A percentile compares a stretch with the other conserved stretches of the same genome.
Conservation (phyloP, 352 stramenopile species). For the Phytophthora meadii region DNA sequence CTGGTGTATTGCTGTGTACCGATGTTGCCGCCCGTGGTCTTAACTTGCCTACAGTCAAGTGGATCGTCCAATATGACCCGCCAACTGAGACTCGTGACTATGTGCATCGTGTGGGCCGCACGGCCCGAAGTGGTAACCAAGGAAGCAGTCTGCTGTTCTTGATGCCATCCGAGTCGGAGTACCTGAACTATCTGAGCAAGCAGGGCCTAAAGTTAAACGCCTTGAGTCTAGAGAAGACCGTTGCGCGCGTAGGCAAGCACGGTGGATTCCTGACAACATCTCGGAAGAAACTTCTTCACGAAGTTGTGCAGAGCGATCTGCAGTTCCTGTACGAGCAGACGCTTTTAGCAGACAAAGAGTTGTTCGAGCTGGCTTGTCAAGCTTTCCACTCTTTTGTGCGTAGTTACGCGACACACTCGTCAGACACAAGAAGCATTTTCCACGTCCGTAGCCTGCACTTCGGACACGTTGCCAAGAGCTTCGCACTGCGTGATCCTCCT, state of each 20-base stretch:
- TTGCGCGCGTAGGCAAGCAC: conserved; percentile 67
- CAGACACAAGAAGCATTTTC: conserved; percentile 92
- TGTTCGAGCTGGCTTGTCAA: conserved; percentile 88
- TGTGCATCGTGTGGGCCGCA: conserved; percentile 99
- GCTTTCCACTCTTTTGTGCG: conserved; percentile 94
- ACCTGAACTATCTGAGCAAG: conserved; percentile 93
- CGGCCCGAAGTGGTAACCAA: conserved; percentile 97
- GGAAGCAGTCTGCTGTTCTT: conserved; percentile 97
- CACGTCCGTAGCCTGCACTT: conserved; percentile 94
- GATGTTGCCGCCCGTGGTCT: conserved; percentile 98
- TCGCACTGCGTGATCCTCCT: conserved; percentile 87
- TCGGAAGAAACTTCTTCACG: conserved; percentile 83
- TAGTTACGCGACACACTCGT: conserved; percentile 93
- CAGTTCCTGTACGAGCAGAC: conserved; percentile 88
- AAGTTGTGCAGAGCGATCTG: conserved; percentile 81
- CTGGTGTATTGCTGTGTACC: conserved; percentile 97
- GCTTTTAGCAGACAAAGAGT: conserved; percentile 78
- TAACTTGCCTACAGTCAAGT: conserved; percentile 97
- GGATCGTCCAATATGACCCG: conserved; percentile 98
- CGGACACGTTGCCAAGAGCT: conserved; percentile 94
- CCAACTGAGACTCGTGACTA: conserved; percentile 99
- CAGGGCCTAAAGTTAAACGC: conserved; percentile 84
- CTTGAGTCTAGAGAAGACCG: conserved; percentile 87
- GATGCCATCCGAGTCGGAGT: conserved; percentile 95
- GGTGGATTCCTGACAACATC: conserved; percentile 66